Conservation (phyloP, 768 basidiomycete species). For the Mycena capillaripes region DNA sequence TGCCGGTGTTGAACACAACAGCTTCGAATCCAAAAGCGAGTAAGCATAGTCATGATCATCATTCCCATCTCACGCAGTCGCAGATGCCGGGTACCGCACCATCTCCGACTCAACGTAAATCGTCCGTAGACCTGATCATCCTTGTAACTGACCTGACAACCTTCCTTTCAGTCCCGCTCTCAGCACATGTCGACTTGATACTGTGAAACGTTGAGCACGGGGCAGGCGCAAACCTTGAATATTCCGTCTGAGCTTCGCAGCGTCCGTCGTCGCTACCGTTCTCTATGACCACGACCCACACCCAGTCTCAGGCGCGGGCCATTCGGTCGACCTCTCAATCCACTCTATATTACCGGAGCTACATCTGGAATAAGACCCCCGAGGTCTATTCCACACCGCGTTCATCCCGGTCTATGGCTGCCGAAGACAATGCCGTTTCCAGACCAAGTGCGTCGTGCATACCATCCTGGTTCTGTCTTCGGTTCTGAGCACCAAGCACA, state of each 20-base stretch:
- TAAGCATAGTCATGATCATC: too few relatives aligned
- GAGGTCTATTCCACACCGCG: neutral
- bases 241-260: neutral
- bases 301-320: constrained; percentile 17
- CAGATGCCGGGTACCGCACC: neutral
- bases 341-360: neutral
- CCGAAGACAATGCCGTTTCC: neutral
- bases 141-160: constrained; percentile 9
- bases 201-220: neutral
- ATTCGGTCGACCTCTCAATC: constrained; percentile 2
- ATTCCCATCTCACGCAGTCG: too few relatives aligned
- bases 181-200: constrained; percentile 18
- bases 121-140: constrained; percentile 3
- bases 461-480: neutral
- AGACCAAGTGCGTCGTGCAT: constrained; percentile 7
- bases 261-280: neutral
- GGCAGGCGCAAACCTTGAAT: neutral
- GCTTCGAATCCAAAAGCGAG: too few relatives aligned
- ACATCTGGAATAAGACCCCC: neutral
- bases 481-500: neutral
- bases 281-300: constrained; percentile 22
- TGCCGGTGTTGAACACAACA: neutral
- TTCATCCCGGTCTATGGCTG: neutral
- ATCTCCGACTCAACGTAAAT: neutral
- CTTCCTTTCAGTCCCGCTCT: neutral